A percentile compares a stretch with the other conserved stretches of the same genome.
phyloP scores from a whole-genome alignment of 495 filamentous ascomycete genomes.

The Penicillium nucicola region DNA sequence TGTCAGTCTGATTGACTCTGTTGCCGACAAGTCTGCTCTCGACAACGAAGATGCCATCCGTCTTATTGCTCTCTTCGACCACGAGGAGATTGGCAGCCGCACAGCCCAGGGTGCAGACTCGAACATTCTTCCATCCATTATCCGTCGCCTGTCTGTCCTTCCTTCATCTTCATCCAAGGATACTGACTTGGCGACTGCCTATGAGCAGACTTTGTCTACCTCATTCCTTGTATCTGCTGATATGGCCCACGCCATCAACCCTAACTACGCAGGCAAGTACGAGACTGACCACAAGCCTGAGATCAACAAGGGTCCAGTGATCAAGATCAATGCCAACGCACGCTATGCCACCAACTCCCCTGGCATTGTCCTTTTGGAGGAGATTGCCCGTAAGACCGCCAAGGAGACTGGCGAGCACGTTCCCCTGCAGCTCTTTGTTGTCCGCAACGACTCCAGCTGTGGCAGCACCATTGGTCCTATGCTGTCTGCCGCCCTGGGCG shows the following conservation, averaged over 20 bases:
- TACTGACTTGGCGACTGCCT: constrained; percentile 66
- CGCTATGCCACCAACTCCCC: constrained; percentile 95
- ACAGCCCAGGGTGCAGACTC: constrained; percentile 93
- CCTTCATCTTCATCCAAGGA: constrained; percentile 49
- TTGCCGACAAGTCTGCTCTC: constrained; percentile 57
- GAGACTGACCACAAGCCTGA: constrained; percentile 86
- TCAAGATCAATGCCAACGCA: constrained; percentile 98
- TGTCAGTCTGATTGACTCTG: constrained; percentile 74
- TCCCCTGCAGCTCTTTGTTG: constrained; percentile 92
- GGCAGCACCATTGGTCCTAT: constrained; percentile 97
- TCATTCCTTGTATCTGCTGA: constrained; percentile 96
- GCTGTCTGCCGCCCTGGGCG: constrained; percentile 79
- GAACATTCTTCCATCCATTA: constrained; percentile 83
- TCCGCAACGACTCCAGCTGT: constrained; percentile 90
- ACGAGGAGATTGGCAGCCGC: constrained; percentile 92
- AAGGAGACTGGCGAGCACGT: constrained; percentile 53
- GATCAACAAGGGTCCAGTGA: constrained; percentile 93
- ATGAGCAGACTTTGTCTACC: constrained; percentile 88
- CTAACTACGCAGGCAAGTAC: constrained; percentile 90
- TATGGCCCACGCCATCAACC: constrained; percentile 94
- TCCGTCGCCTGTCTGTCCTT: constrained; percentile 82
- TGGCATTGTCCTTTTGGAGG: constrained; percentile 87
- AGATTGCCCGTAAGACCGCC: constrained; percentile 67
- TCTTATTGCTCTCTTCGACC: constrained; percentile 89
- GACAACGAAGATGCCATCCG: constrained; percentile 79